Base-by-base conservation (phyloP, 2,329 filamentous ascomycete species). In the Claviceps sp. region DNA sequence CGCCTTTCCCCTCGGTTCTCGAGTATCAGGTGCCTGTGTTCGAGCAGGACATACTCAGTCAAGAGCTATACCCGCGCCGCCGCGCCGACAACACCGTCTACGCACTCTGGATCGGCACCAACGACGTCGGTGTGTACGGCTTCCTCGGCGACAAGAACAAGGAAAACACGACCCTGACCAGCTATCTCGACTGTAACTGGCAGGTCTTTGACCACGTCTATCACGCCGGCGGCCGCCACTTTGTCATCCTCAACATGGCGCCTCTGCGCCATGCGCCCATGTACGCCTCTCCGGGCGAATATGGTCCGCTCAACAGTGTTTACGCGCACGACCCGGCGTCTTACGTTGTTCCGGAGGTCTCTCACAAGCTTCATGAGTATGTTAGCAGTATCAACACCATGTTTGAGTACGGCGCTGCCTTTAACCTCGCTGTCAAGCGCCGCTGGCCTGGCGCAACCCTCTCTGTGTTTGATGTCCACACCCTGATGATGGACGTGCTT, bases 81-180 rank as follows among this genome's bases (percentile, higher is more conserved):
- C 73, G 70, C 2, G 59, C 74, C 1, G 67, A 77, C 34, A 80
- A 82, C 56, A 87, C 85, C 0, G 80, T 87, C 2, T 90, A 89
- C 60, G 75, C 80, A 1, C 76, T 90, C 49, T 90, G 84, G 84
- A 89, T 90, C 59, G 87, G 87, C 3, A 89, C 85, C 24, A 91
- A 91, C 62, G 87, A 93, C 60, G 70, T 91, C 10, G 85, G 86
- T 22, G 73, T 71, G 52, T 66, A 73, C 50, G 83, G 76, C 8
- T 84, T 89, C 61, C 64, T 90, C 37, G 80, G 75, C 4, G 83
- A 88, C 61, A 73, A 72, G 24, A 82, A 88, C 62, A 65, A 74
- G 4, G 59, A 69, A 0, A 77, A 75, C 13, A 81, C 79, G 24
- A 82, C 77, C 2, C 73, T 89, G 5, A 70, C 73, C 1, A 75